A percentile compares a stretch with the other conserved stretches of the same genome.
phyloP scores from a whole-genome alignment of 2,329 filamentous ascomycete genomes.

The Curvularia sp. region DNA sequence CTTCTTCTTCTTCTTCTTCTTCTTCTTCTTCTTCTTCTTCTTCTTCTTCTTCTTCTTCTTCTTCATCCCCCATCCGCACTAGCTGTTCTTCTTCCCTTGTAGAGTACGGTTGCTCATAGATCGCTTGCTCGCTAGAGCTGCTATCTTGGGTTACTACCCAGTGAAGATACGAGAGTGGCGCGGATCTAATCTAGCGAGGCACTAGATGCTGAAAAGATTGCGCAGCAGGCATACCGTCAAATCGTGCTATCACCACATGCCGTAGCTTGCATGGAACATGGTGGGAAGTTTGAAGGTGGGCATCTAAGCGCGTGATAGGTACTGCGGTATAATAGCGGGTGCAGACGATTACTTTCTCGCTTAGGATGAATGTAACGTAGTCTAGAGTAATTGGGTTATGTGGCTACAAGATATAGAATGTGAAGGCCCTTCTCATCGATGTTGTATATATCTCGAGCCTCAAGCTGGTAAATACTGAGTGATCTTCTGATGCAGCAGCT shows the following conservation, averaged over 20 bases:
- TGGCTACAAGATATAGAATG: conserved; percentile 1
- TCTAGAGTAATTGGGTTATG: conserved; percentile 15
- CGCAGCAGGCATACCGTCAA: conserved; percentile 9
- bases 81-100: conserved; percentile 11
- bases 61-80: conserved; percentile 11
- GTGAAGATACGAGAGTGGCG: conserved; percentile 14
- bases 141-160: conserved; percentile 11
- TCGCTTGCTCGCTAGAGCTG: conserved; percentile 4
- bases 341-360: conserved; percentile 16
- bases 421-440: too few species aligned
- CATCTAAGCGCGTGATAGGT: background rate
- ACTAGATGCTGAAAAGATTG: conserved; percentile 9
- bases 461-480: too few species aligned
- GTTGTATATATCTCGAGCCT: too few species aligned
- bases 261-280: background rate
- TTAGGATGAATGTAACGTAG: conserved; percentile 16
- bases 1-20: too few species aligned
- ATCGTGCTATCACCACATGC: too few species aligned
- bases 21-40: too few species aligned
- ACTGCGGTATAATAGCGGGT: conserved; percentile 9
- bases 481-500: too few species aligned
- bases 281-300: background rate
- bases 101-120: too few species aligned
- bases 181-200: conserved; percentile 7
- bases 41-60: too few species aligned